phyloP scores from a whole-genome alignment of 1,139 yeast species.

The Blastobotrys malaysiensis region DNA sequence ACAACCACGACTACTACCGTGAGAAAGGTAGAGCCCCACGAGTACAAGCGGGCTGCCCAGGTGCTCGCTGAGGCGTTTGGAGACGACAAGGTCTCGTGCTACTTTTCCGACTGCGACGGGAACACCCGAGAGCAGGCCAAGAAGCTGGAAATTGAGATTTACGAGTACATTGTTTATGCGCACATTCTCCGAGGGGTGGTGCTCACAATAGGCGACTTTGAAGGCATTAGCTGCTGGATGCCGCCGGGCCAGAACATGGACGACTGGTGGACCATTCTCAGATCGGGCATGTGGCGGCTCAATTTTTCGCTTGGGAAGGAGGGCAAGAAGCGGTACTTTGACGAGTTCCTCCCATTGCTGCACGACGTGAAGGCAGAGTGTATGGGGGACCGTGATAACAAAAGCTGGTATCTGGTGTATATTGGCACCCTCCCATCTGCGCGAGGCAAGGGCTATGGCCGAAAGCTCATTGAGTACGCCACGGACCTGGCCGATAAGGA shows the following conservation, averaged over 20 bases:
- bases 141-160: constrained; percentile 44
- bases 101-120: constrained; percentile 42
- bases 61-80: constrained; percentile 50
- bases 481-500: constrained; percentile 46
- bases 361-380: constrained; percentile 42
- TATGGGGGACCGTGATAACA: constrained; percentile 35
- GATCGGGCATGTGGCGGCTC: constrained; percentile 52
- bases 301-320: constrained; percentile 46
- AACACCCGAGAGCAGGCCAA: constrained; percentile 35
- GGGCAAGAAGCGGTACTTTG: constrained; percentile 51
- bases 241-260: constrained; percentile 49
- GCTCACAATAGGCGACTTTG: constrained; percentile 48
- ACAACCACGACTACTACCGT: constrained; percentile 1
- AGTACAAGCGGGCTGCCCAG: constrained; percentile 49
- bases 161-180: constrained; percentile 53
- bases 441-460: constrained; percentile 63
- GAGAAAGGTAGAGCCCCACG: constrained; percentile 35
- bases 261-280: constrained; percentile 45
- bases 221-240: constrained; percentile 61
- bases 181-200: constrained; percentile 54
- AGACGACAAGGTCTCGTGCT: constrained; percentile 48
- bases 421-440: constrained; percentile 55
- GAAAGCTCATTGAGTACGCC: constrained; percentile 53
- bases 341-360: constrained; percentile 52
- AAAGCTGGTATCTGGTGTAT: constrained; percentile 54